Conservation (phyloP, 2,329 filamentous ascomycete genomes). For the Talaromyces sp. region DNA sequence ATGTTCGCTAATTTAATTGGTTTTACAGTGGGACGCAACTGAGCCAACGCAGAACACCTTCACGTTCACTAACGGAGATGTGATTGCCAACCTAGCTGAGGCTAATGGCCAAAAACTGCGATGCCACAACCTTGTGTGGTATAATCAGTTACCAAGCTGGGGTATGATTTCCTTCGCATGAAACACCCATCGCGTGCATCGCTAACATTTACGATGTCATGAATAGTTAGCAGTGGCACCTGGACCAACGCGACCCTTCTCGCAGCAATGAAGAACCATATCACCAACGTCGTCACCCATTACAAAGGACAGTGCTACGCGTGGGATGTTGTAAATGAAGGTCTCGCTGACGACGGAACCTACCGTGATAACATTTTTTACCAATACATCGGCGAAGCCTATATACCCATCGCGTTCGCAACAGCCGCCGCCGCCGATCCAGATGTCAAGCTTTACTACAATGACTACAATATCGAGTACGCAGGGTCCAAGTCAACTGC, state of each 20-base stretch:
- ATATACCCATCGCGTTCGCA: slow-evolving; percentile 51
- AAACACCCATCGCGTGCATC: background rate
- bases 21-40: slow-evolving; percentile 60
- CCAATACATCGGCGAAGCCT: slow-evolving; percentile 48
- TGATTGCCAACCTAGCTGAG: slow-evolving; percentile 44
- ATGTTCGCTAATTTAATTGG: background rate
- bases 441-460: slow-evolving; percentile 48
- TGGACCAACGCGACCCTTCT: slow-evolving; percentile 64
- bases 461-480: slow-evolving; percentile 49
- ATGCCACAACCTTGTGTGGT: slow-evolving; percentile 64
- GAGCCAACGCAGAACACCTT: slow-evolving; percentile 62
- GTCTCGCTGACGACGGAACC: slow-evolving; percentile 51
- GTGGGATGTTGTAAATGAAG: slow-evolving; percentile 47
- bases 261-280: slow-evolving; percentile 54
- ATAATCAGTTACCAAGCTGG: slow-evolving; percentile 54
- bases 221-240: slow-evolving; percentile 45
- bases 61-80: slow-evolving; percentile 61
- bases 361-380: slow-evolving; percentile 48
- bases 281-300: slow-evolving; percentile 40
- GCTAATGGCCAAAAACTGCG: slow-evolving; percentile 54
- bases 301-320: slow-evolving; percentile 42
- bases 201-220: background rate
- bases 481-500: slow-evolving; percentile 38
- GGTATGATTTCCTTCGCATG: slow-evolving; percentile 45
- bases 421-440: slow-evolving; percentile 63